Evolutionary conservation across 2,329 filamentous ascomycete species (phyloP).

Genomic region (Penicillium corylophilum): DNA sequence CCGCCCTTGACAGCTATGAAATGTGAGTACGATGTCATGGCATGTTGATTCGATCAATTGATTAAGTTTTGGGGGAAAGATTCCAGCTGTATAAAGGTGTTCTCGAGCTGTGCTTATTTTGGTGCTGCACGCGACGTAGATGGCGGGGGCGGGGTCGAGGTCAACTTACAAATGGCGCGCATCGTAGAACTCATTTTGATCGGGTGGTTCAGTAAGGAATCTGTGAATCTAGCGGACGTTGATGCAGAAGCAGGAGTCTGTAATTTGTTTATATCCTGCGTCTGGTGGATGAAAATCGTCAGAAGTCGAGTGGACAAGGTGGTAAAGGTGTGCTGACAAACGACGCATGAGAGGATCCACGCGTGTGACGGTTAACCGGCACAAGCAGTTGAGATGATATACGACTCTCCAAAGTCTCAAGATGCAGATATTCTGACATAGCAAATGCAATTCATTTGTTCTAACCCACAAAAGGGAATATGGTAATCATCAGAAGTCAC

Average conservation of each 20-base stretch:
- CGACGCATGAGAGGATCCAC: background rate
- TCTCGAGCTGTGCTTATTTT: background rate
- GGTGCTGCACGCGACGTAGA: conserved; percentile 1
- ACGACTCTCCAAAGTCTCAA: background rate
- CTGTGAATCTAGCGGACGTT: background rate
- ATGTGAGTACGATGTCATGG: background rate
- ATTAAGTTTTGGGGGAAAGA: background rate
- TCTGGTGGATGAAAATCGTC: background rate
- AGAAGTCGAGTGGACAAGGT: background rate
- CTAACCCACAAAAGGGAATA: conserved; percentile 14
- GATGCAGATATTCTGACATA: background rate
- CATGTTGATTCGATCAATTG: no score
- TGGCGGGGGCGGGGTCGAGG: background rate
- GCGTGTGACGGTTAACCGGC: conserved; percentile 2
- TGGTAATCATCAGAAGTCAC: conserved; percentile 22
- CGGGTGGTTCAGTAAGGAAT: background rate
- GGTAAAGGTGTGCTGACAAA: background rate
- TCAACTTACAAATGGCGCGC: conserved; percentile 25
- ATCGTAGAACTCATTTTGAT: conserved; percentile 21
- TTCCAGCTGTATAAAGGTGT: background rate
- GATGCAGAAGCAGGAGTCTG: background rate
- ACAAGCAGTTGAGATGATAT: background rate
- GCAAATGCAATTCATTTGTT: conserved; percentile 18
- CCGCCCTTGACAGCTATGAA: conserved; percentile 55
- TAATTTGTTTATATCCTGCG: background rate